Evolutionary conservation across 495 filamentous ascomycete species (phyloP), one percentile per base, ranked within the genome.

Genomic region (Aspergillus panamensis): DNA sequence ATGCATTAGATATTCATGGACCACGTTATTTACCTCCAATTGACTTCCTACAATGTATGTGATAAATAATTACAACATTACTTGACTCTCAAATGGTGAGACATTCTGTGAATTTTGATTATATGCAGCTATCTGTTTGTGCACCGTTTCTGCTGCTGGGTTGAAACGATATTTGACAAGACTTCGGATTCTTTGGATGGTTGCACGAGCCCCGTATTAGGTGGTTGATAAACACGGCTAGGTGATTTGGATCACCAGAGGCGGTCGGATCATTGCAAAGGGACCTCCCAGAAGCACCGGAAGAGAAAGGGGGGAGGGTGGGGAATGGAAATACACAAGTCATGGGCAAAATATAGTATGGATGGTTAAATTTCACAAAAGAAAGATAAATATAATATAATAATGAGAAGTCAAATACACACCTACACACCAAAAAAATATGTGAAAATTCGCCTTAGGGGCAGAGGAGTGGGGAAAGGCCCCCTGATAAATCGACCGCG

Each of bases 351-450:
- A 25, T 25, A 25, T 14, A 16, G 19, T 44, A 52, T 52, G 19
- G 47, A 43, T 35, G 32, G 19, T 19, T 51, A 35, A 43, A 58
- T 42, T 39, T 48, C 40, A 59, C 48, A 51, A 54, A 37, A 47
- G 31, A 19, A 51, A 60, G 25, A 31, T 4, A 44, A 29, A 42
- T 31, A 35, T 5, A 29, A 45, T 17, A 17, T 17, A 17, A 51
- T 9, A 35, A 10, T 13, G 37, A 48, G 21, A 35, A 49, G 17
- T 5, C 25, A 45, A 45, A 19, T 10, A 45, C 8, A 49, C 7
- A 31, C 25, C 25, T 25, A 25, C 5, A 25, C 25, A 25, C 25
- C 0, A 49, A 14, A 31, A 8, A 49, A 30, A 49, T n/a, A n/a
- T 49, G 47, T 8, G 29, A 8, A 49, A n/a, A 3, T 25, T 25